phyloP scores from a whole-genome alignment of 352 stramenopile species.

The Globisporangium viniferum region DNA sequence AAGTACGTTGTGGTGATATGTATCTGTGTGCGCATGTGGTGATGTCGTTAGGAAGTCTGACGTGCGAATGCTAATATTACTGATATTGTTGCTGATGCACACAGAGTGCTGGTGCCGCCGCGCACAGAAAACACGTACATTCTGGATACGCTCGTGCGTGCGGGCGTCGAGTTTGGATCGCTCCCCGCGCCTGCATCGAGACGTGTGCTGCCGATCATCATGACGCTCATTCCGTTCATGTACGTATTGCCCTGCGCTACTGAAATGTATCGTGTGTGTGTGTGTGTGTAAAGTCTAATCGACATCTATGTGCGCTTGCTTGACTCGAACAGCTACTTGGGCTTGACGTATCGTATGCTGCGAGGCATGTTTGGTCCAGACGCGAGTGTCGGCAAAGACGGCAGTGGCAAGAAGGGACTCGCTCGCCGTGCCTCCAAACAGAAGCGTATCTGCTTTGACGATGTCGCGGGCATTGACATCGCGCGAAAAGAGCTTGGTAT shows the following conservation, averaged over 20 bases:
- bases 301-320: neutral
- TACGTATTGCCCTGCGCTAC: slow-evolving; percentile 15
- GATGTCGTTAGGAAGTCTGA: slow-evolving; percentile 4
- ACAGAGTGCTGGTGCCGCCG: slow-evolving; percentile 68
- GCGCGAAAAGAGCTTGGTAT: slow-evolving; percentile 89
- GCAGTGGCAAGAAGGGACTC: slow-evolving; percentile 43
- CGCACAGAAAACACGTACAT: slow-evolving; percentile 71
- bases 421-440: slow-evolving; percentile 25
- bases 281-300: neutral
- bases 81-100: neutral
- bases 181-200: slow-evolving; percentile 42
- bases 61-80: slow-evolving; percentile 6
- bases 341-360: slow-evolving; percentile 83
- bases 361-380: slow-evolving; percentile 50
- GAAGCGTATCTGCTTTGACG: slow-evolving; percentile 83
- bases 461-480: slow-evolving; percentile 93
- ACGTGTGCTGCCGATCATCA: slow-evolving; percentile 45
- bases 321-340: slow-evolving; percentile 54
- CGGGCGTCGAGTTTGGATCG: slow-evolving; percentile 71
- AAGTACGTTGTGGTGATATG: slow-evolving; percentile 35
- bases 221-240: slow-evolving; percentile 76
- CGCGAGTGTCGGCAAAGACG: slow-evolving; percentile 66
- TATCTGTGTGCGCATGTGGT: neutral
- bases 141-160: slow-evolving; percentile 52
- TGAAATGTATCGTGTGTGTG: neutral